phyloP scores from a whole-genome alignment of 257 asterid species.

The Fraxinus anomala region DNA sequence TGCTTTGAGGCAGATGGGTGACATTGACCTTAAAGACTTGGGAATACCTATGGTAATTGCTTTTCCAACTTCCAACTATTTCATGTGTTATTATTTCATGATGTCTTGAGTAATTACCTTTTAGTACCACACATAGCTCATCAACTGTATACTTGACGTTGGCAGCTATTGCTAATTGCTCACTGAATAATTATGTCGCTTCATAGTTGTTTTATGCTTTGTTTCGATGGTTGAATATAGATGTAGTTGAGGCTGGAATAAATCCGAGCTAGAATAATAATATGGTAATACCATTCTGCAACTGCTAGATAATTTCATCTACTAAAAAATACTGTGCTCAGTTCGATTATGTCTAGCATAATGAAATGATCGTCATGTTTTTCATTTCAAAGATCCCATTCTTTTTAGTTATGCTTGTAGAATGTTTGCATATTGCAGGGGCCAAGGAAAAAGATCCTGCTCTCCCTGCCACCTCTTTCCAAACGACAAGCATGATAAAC shows the following conservation, averaged over 20 bases:
- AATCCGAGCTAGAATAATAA: neutral
- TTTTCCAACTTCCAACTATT: conserved; percentile 18
- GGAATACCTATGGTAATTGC: conserved; percentile 89
- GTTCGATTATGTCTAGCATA: neutral
- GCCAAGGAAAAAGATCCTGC: conserved; percentile 87
- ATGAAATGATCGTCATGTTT: neutral
- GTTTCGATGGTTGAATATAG: neutral
- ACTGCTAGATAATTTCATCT: neutral
- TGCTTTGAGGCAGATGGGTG: conserved; percentile 86
- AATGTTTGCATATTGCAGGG: conserved; percentile 55
- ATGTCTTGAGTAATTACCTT: conserved; percentile 7
- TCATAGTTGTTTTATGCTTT: neutral
- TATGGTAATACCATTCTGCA: neutral
- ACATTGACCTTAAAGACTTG: conserved; percentile 81
- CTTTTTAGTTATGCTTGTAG: neutral
- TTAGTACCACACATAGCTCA: neutral
- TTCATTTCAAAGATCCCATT: neutral
- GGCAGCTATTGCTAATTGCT: neutral
- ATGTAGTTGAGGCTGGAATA: neutral
- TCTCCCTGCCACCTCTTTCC: conserved; percentile 56
- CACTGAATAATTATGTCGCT: neutral
- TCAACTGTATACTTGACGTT: neutral
- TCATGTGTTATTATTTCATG: conserved; percentile 10
- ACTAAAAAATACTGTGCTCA: too few relatives aligned
- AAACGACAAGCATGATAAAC: conserved; percentile 48